phyloP scores from a whole-genome alignment of 805 yeast genomes.

The Metschnikowia kunwiensis region DNA sequence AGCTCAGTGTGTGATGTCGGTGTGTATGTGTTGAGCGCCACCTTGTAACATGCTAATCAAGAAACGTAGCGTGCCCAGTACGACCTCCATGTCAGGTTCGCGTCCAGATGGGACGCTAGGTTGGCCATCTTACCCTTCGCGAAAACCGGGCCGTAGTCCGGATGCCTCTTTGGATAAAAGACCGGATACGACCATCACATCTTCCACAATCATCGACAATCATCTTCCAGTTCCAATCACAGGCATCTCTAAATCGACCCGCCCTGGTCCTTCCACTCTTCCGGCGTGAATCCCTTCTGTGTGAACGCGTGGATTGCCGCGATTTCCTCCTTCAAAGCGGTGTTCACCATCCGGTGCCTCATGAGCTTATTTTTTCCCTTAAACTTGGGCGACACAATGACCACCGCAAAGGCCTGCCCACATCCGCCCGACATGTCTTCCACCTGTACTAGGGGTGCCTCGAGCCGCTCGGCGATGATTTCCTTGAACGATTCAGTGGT shows the following conservation, averaged over 20 bases:
- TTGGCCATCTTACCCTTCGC: too few species aligned
- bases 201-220: background rate
- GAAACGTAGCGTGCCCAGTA: too few species aligned
- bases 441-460: constrained; percentile 64
- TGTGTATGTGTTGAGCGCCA: too few species aligned
- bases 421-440: constrained; percentile 85
- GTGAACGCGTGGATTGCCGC: constrained; percentile 91
- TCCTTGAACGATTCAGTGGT: constrained; percentile 43
- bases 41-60: too few species aligned
- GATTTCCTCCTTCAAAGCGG: constrained; percentile 77
- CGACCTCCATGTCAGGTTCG: too few species aligned
- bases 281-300: constrained; percentile 81
- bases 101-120: too few species aligned
- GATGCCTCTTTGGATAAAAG: too few species aligned
- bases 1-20: constrained; percentile 1
- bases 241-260: constrained; percentile 18
- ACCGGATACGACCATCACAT: too few species aligned
- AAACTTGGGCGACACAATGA: constrained; percentile 72
- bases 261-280: constrained; percentile 67
- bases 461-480: constrained; percentile 53
- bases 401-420: constrained; percentile 95
- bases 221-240: too few species aligned
- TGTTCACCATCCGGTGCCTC: constrained; percentile 85
- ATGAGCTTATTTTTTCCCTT: constrained; percentile 77
- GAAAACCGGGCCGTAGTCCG: too few species aligned